A percentile compares a stretch with the other conserved stretches of the same genome.
Evolutionary conservation across 768 basidiomycete species (phyloP).

Genomic region (Tulasnella sp.): DNA sequence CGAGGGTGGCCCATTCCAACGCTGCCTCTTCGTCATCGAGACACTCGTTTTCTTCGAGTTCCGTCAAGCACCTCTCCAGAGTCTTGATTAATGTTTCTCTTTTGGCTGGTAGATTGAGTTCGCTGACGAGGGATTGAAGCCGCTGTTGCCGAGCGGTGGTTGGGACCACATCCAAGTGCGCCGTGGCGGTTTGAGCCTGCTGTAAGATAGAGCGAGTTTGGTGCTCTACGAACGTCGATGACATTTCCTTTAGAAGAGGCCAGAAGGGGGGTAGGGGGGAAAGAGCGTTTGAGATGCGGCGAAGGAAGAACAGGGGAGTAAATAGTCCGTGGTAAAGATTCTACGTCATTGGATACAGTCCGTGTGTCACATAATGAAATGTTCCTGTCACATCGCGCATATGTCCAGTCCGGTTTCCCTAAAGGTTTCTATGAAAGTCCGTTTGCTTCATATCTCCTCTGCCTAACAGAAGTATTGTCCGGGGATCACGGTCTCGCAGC

Average conservation of each 20-base stretch:
- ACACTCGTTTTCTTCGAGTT: conserved; percentile 21
- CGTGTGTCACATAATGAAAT: background rate
- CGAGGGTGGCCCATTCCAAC: conserved; percentile 31
- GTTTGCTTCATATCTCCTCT: background rate
- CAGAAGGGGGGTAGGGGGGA: background rate
- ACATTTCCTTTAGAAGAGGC: background rate
- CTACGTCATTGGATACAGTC: conserved; percentile 13
- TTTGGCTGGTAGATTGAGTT: conserved; percentile 24
- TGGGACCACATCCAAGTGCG: background rate
- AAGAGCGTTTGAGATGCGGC: background rate
- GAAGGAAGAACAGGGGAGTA: background rate
- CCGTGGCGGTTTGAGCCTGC: background rate
- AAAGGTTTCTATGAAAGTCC: background rate
- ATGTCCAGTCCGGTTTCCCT: background rate
- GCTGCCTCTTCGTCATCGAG: conserved; percentile 19
- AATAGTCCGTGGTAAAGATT: background rate
- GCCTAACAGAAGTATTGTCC: conserved; percentile 32
- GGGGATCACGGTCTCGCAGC: conserved; percentile 29
- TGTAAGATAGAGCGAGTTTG: conserved; percentile 29
- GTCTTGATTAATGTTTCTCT: conserved; percentile 24
- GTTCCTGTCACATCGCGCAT: background rate
- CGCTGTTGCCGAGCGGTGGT: conserved; percentile 15
- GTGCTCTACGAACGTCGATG: conserved; percentile 14
- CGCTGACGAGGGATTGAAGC: conserved; percentile 31
- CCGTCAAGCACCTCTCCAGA: background rate